phyloP scores from a whole-genome alignment of 371 early-diverging fungal genomes.

The Mucor racemosus region DNA sequence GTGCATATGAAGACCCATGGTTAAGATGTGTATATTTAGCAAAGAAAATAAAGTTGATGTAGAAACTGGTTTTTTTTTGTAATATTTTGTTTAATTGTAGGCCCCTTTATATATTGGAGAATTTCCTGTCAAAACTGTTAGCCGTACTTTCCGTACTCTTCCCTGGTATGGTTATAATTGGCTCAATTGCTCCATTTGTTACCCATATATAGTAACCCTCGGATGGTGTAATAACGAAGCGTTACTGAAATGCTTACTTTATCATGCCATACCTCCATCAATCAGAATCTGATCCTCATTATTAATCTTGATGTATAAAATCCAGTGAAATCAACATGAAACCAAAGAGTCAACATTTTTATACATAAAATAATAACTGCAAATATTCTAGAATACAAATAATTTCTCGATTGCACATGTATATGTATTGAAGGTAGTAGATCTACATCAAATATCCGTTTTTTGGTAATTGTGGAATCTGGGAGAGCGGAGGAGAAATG shows the following conservation, averaged over 20 bases:
- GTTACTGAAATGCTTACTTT: not conserved
- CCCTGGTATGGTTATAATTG: slow-evolving; percentile 16
- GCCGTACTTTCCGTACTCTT: slow-evolving; percentile 14
- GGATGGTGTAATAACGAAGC: not conserved
- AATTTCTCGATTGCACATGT: too few species aligned
- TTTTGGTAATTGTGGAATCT: not conserved
- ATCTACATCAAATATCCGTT: not conserved
- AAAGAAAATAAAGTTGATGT: not conserved
- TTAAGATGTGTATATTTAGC: not conserved
- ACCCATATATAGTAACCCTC: slow-evolving; percentile 17
- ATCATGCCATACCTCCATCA: not conserved
- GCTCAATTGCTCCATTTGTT: not conserved
- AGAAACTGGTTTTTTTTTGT: not conserved
- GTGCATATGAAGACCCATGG: slow-evolving; percentile 22
- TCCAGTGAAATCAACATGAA: too few species aligned
- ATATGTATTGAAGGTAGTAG: too few species aligned
- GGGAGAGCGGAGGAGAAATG: not conserved
- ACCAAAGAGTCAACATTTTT: too few species aligned
- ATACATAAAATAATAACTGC: too few species aligned
- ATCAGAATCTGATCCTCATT: not conserved
- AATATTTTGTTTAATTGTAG: not conserved
- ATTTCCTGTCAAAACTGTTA: slow-evolving; percentile 24
- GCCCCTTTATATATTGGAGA: not conserved
- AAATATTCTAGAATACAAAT: too few species aligned
- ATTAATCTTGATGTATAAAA: not conserved